Base-by-base conservation (phyloP, 2,329 filamentous ascomycete genomes). In the Calonectria pseudoreteaudii region DNA sequence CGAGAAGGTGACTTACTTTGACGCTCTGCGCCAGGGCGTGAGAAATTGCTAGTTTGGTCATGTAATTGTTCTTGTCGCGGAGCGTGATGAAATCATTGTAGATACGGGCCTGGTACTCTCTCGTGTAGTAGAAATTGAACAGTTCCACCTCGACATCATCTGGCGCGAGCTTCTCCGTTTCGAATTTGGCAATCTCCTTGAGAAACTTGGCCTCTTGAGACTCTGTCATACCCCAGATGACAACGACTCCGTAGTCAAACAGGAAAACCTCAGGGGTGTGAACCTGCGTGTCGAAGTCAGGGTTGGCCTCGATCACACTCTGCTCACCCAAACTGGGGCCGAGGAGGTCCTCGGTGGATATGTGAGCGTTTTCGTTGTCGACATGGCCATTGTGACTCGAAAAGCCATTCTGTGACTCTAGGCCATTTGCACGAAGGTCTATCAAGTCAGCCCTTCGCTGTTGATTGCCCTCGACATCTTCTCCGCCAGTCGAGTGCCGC, bases 11-110 rank as follows among this genome's bases (percentile, higher is more conserved):
- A 74, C 72, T 75, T 83, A 93, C 93, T 90, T 99, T 98, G 82
- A 98, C 97, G 76, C 95, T 98, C 85, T 99, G 97, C 0, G 96
- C 94, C 62, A 99, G 88, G 3, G 97, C 97, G 86, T 99, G 97
- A 20, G 95, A 98, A 82, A 98, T 98, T 70, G 96, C 95, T 47
- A 98, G 88, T 86, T 98, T 98, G 78, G 94, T 97, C 97, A 98
- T 98, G 87, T 98, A 98, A 85, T 98, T 98, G 81, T 93, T 93
- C 86, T 98, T 98, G 81, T 98, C 96, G 64, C 96, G 91, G 74
- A 99, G 86, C 3, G 95, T 97, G 85, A 99, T 99, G 81, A 99
- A 99, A 85, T 99, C 97, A 85, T 99, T 99, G 90, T 99, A 99
- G 84, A 99, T 99, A 66, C 97, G 93, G 28, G 97, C 95, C 86